These are phyloP conservation scores for Schoenoplectus triqueter DNA, from an alignment of 202 grass and related monocot species.

Conservation along the genomic window DNA sequence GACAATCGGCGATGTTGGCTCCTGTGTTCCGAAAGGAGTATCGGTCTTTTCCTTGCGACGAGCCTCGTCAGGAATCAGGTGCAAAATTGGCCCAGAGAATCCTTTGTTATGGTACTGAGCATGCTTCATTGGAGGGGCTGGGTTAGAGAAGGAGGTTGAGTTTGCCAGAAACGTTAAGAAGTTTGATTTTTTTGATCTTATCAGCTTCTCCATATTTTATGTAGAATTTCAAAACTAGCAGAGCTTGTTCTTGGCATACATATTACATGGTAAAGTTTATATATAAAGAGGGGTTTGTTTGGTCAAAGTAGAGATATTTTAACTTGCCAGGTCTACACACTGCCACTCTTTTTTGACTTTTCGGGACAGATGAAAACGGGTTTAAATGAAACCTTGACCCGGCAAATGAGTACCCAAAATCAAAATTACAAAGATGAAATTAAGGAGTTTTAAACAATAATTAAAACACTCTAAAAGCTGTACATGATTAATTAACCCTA, in stretches of 20 bases:
- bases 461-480: not conserved
- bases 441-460: not conserved
- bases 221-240: not conserved
- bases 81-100: constrained; percentile 75
- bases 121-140: constrained; percentile 30
- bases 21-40: constrained; percentile 51
- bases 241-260: not conserved
- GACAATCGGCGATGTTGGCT: constrained; percentile 83
- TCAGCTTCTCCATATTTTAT: constrained; percentile 41
- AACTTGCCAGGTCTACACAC: constrained; percentile 7
- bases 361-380: not conserved
- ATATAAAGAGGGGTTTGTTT: constrained; percentile 4
- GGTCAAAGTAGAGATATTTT: not conserved
- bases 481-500: too few species aligned
- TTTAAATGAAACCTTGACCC: constrained; percentile 18
- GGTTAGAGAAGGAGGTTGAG: constrained; percentile 59
- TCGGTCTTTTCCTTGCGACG: constrained; percentile 39
- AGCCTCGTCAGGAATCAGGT: constrained; percentile 70
- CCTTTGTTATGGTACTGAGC: constrained; percentile 62
- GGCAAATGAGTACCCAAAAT: constrained; percentile 5
- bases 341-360: constrained; percentile 12
- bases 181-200: constrained; percentile 47
- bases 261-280: constrained; percentile 31
- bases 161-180: constrained; percentile 59
- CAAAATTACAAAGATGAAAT: not conserved